A percentile compares a stretch with the other conserved stretches of the same genome.
Evolutionary conservation across 176 grass and related monocot species (phyloP).

Genomic region (Zea mays): Zm-B73-REFERENCE-NAM-5.0 NC_050096.1:293671001-293671500

Average conservation of each 20-base stretch:
- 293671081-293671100: no score
- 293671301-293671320: no score
- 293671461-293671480: not conserved
- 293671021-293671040: conserved; percentile 9
- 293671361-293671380: not conserved
- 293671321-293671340: not conserved
- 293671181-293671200: not conserved
- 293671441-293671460: not conserved
- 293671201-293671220: not conserved
- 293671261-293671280: conserved; percentile 9
- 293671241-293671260: not conserved
- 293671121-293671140: not conserved
- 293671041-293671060: not conserved
- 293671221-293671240: not conserved
- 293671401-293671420: not conserved
- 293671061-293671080: not conserved
- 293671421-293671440: not conserved
- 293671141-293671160: no score
- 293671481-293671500: not conserved
- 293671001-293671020: conserved; percentile 44
- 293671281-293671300: no score
- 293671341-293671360: not conserved
- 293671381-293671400: not conserved
- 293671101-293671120: not conserved
- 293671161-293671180: no score